Conservation (phyloP, 805 yeast species). For the Nakazawaea ishiwadae region DNA sequence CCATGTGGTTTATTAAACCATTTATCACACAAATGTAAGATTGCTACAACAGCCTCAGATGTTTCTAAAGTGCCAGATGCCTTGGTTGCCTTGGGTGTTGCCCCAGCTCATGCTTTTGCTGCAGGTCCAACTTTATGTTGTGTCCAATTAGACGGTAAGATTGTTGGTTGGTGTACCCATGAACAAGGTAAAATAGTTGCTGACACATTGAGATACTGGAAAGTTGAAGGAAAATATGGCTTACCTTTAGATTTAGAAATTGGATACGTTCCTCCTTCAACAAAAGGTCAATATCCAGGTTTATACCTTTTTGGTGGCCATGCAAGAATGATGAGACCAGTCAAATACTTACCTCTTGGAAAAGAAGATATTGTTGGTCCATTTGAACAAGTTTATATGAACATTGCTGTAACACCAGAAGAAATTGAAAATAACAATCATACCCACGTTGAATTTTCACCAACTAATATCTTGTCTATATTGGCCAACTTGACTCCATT, state of each 20-base stretch:
- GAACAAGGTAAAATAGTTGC: slow-evolving; percentile 82
- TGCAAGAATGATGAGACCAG: slow-evolving; percentile 95
- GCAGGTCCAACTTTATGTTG: slow-evolving; percentile 89
- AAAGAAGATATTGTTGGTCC: slow-evolving; percentile 91
- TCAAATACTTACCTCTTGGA: slow-evolving; percentile 80
- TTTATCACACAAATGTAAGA: slow-evolving; percentile 90
- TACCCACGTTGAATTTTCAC: slow-evolving; percentile 90
- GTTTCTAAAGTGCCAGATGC: slow-evolving; percentile 66
- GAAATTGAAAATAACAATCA: slow-evolving; percentile 82
- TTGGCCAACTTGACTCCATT: slow-evolving; percentile 96
- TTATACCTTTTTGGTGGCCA: slow-evolving; percentile 85
- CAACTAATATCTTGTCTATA: slow-evolving; percentile 91
- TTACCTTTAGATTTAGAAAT: slow-evolving; percentile 85
- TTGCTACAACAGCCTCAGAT: slow-evolving; percentile 73
- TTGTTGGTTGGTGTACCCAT: slow-evolving; percentile 93
- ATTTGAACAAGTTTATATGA: slow-evolving; percentile 96
- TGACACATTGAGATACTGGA: slow-evolving; percentile 88
- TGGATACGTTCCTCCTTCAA: slow-evolving; percentile 95
- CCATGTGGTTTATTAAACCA: slow-evolving; percentile 98
- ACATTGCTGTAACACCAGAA: slow-evolving; percentile 89
- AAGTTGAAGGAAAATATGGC: slow-evolving; percentile 74
- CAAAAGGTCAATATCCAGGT: slow-evolving; percentile 97
- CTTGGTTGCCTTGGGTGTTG: slow-evolving; percentile 70
- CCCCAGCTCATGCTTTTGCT: slow-evolving; percentile 71
- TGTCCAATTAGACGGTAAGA: slow-evolving; percentile 89